Evolutionary conservation across 2,329 filamentous ascomycete genomes (phyloP), one percentile per base, ranked within the genome.

Genomic region (Diaporthe sp.): DNA sequence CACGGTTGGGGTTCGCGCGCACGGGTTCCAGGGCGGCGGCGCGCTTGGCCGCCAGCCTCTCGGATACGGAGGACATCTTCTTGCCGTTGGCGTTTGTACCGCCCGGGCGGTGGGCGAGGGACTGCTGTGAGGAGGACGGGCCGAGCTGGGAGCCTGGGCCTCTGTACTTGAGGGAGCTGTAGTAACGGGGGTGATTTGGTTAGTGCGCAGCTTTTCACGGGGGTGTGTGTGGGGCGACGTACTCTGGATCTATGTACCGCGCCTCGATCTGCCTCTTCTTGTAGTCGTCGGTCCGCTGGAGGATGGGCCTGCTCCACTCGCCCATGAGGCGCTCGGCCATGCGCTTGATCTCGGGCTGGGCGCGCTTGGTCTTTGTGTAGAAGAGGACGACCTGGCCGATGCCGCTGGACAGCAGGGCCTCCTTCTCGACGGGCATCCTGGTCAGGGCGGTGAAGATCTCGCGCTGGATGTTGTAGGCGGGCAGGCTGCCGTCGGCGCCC

Each of bases 301-400:
- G 88, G 77, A 99, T 97, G 5, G 96, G 96, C 53, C 97, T 90
- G 77, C 95, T 98, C 97, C 97, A 99, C 81, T 98, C 96, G 73
- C 94, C 94, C 73, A 98, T 88, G n/a, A 98, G 88, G 65, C 94
- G 92, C 86, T 98, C 96, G 0, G 97, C 97, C 85, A 96, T 94
- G 78, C 96, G 92, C 87, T 98, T 98, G 87, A 99, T 98, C 75
- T 89, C 90, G 6, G 93, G 87, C 84, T 98, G 94, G 0, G 96
- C 94, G 78, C 94, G 93, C 86, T 96, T 97, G 87, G 94, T 97
- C 84, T 96, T 96, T 68, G 96, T 98, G 85, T 99, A 99, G 86
- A 98, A 99, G 76, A 97, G 91, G 70, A 98, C 93, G 63, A 99
- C 95, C 83, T 98, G 98, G 81, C 97, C 97, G 77, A 99, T 97